phyloP scores from a whole-genome alignment of 352 stramenopile species.

The Pythium folliculosum region DNA sequence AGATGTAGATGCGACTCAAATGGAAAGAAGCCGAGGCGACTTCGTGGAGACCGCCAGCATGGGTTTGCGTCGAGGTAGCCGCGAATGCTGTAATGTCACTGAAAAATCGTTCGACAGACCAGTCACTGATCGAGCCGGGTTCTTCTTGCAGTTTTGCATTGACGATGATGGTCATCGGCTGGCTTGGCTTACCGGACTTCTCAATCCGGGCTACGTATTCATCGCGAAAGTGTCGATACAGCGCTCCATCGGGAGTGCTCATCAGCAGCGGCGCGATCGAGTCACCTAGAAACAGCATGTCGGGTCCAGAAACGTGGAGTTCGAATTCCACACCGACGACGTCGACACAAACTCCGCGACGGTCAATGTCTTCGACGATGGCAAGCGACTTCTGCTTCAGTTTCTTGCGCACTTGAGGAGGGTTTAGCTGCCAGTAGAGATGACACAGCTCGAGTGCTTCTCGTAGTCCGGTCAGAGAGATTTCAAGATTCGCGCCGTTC shows the following conservation, averaged over 20 bases:
- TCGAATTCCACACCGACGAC: constrained; percentile 13
- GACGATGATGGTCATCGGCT: not conserved
- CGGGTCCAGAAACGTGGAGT: not conserved
- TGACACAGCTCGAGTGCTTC: constrained; percentile 7
- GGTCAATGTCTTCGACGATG: constrained; percentile 5
- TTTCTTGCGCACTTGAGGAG: not conserved
- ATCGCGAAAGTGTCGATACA: not conserved
- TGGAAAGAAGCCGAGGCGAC: not conserved
- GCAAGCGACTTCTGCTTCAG: not conserved
- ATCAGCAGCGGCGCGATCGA: not conserved
- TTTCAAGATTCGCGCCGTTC: not conserved
- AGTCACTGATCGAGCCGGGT: not conserved
- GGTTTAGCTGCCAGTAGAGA: constrained; percentile 5
- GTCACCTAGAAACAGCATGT: constrained; percentile 1
- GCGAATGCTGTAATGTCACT: constrained; percentile 7
- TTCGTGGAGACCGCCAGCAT: not conserved
- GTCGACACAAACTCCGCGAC: not conserved
- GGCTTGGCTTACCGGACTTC: not conserved
- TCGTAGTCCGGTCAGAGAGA: not conserved
- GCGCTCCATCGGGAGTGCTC: not conserved
- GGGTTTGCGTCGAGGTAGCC: not conserved
- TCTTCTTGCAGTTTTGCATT: not conserved
- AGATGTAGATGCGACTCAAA: constrained; percentile 9
- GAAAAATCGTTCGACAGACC: constrained; percentile 13
- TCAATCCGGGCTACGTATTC: not conserved